phyloP scores from a whole-genome alignment of 2,329 filamentous ascomycete genomes.

The Xylariaceae sp. region DNA sequence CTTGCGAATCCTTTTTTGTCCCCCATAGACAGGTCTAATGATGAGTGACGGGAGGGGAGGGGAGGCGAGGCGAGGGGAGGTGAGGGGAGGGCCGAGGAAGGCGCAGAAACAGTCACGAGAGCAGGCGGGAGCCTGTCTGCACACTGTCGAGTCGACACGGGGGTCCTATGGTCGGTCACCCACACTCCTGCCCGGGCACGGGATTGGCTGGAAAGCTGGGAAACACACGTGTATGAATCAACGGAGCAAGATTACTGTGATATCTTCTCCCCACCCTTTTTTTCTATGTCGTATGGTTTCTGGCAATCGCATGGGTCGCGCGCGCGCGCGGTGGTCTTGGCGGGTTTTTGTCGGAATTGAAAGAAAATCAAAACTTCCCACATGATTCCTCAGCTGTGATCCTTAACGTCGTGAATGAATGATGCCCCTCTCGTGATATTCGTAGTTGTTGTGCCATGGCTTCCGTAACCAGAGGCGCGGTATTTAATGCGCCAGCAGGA shows the following conservation, averaged over 20 bases:
- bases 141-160: conserved; percentile 1
- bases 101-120: conserved; percentile 3
- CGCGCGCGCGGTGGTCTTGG: no score
- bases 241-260: conserved; percentile 13
- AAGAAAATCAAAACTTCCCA: no score
- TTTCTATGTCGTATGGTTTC: conserved; percentile 21
- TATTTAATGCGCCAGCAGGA: no score
- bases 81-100: no score
- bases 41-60: conserved; percentile 3
- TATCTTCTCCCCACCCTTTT: conserved; percentile 11
- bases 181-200: neutral
- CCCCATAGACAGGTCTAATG: conserved; percentile 3
- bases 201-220: neutral
- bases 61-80: conserved; percentile 2
- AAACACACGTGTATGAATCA: conserved; percentile 9
- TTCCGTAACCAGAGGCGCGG: no score
- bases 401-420: no score
- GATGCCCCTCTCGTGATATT: no score
- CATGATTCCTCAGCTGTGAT: no score
- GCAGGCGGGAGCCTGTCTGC: neutral
- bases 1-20: conserved; percentile 8
- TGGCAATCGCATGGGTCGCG: no score
- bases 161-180: conserved; percentile 5
- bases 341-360: no score
- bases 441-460: no score